Percentiles rank a stretch among this genome's conserved stretches.
Conservation (phyloP, 768 basidiomycete species). For the Lactarius hatsudake region DNA sequence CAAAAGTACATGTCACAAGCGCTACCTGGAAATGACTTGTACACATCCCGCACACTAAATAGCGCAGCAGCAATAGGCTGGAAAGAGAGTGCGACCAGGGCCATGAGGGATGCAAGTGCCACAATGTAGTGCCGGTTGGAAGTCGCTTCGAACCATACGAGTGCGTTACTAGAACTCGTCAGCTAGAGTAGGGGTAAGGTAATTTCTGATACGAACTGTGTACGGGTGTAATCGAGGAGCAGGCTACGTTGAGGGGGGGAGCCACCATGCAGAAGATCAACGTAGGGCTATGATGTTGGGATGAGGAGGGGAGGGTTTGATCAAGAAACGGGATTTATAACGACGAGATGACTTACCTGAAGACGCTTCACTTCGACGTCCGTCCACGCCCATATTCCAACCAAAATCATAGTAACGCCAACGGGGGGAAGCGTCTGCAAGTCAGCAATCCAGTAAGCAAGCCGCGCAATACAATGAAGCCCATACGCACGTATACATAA, state of each 20-base stretch:
- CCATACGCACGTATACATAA: constrained; percentile 49
- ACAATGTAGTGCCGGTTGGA: constrained; percentile 52
- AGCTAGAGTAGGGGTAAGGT: neutral
- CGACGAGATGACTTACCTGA: constrained; percentile 38
- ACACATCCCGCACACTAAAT: constrained; percentile 47
- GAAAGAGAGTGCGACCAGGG: constrained; percentile 45
- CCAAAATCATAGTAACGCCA: constrained; percentile 46
- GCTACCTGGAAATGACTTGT: constrained; percentile 42
- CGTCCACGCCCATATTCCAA: constrained; percentile 55
- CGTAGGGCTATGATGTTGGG: constrained; percentile 44
- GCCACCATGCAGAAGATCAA: constrained; percentile 55
- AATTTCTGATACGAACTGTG: constrained; percentile 38
- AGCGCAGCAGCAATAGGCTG: constrained; percentile 54
- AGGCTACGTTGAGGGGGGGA: constrained; percentile 51
- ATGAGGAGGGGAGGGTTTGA: neutral
- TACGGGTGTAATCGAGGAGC: constrained; percentile 53
- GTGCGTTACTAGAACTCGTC: constrained; percentile 39
- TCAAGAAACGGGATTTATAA: neutral
- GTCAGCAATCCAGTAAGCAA: neutral
- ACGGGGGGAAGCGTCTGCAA: constrained; percentile 52
- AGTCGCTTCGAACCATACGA: constrained; percentile 47
- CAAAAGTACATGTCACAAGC: neutral
- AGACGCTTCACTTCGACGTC: constrained; percentile 57
- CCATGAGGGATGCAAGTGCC: constrained; percentile 47
- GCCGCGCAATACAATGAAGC: neutral